Evolutionary conservation across 1,284 basidiomycete species (phyloP), one percentile per base, ranked within the genome.

Genomic region (Ustilago bromivora): DNA sequence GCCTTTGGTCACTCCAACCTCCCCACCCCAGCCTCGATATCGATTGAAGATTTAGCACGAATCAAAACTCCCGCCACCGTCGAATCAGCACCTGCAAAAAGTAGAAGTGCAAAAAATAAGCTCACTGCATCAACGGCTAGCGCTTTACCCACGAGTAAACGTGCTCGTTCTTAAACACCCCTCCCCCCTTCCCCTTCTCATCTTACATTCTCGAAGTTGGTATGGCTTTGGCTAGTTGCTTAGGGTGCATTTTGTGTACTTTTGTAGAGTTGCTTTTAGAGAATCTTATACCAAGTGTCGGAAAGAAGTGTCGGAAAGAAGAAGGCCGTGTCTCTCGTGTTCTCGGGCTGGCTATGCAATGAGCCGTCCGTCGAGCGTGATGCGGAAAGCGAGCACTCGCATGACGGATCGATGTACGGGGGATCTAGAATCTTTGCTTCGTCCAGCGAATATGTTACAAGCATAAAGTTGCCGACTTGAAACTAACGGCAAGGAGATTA

Each of bases 101-200:
- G 57, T 4, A 55, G 69, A 34, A 64, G 61, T 43, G 64, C 67
- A 11, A 76, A 76, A 35, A 76, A 76, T 61, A 76, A 76, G 54
- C 65, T 71, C 35, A 10, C 61, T 17, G 57, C 66, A 11, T 56
- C 72, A 1, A 12, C 60, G 10, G 58, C 73, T 11, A 61, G 65
- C 1, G 66, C 68, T 9, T 31, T 78, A 31, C 72, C 72, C 4
- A 55, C 65, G 6, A 71, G 68, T 61, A 78, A 69, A 40, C 63
- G 76, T 17, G 76, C 67, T 13, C 60, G 71, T 32, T 78, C 67
- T 28, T 75, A 38, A 31, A 17, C 47, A n/a, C n/a, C n/a, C 15
- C 34, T 11, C 23, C 23, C 23, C 23, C 23, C 23, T 2, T 2
- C 23, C 23, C 23, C 23, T 28, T 28, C 19, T 34, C 31, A 32